These are phyloP conservation scores for Letharia columbiana DNA, from an alignment of 495 filamentous ascomycete species.

Conservation along the genomic window DNA sequence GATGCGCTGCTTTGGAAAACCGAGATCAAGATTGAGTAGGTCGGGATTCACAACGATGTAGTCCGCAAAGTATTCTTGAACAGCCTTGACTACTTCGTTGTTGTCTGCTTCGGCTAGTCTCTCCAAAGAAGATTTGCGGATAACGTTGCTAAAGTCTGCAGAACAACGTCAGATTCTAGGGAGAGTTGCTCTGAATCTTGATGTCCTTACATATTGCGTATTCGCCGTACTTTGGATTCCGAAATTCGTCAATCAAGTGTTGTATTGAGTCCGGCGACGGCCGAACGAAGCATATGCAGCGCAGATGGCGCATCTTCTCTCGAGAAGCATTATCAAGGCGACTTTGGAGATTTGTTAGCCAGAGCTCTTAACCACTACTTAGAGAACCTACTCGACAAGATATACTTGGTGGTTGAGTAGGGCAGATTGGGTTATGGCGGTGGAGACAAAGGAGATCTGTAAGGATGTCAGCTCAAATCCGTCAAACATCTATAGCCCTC, in stretches of 20 bases:
- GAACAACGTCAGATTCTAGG: slow-evolving; percentile 10
- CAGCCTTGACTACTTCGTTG: slow-evolving; percentile 84
- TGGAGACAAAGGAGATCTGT: slow-evolving; percentile 80
- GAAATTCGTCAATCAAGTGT: slow-evolving; percentile 86
- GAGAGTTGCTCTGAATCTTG: not conserved
- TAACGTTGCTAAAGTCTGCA: slow-evolving; percentile 83
- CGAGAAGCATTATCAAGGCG: slow-evolving; percentile 82
- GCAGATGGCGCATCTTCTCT: slow-evolving; percentile 96
- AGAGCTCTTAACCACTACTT: not conserved
- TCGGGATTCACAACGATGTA: slow-evolving; percentile 93
- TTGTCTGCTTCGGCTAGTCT: slow-evolving; percentile 95
- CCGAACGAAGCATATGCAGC: slow-evolving; percentile 86
- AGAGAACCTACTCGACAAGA: slow-evolving; percentile 63
- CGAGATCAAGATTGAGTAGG: slow-evolving; percentile 72
- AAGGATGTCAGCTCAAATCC: slow-evolving; percentile 12
- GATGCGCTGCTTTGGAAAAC: slow-evolving; percentile 64
- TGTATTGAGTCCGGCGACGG: slow-evolving; percentile 88
- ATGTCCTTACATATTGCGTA: slow-evolving; percentile 64
- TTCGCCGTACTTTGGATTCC: slow-evolving; percentile 96
- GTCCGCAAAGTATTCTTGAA: slow-evolving; percentile 95
- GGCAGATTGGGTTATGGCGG: slow-evolving; percentile 88
- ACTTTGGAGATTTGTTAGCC: slow-evolving; percentile 30
- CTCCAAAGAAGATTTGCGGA: slow-evolving; percentile 93
- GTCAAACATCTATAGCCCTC: slow-evolving; percentile 13
- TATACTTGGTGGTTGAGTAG: slow-evolving; percentile 97